Percentiles rank a stretch among this genome's conserved stretches.
phyloP scores from a whole-genome alignment of 2,329 filamentous ascomycete genomes.

The Arachnomyces sp. region DNA sequence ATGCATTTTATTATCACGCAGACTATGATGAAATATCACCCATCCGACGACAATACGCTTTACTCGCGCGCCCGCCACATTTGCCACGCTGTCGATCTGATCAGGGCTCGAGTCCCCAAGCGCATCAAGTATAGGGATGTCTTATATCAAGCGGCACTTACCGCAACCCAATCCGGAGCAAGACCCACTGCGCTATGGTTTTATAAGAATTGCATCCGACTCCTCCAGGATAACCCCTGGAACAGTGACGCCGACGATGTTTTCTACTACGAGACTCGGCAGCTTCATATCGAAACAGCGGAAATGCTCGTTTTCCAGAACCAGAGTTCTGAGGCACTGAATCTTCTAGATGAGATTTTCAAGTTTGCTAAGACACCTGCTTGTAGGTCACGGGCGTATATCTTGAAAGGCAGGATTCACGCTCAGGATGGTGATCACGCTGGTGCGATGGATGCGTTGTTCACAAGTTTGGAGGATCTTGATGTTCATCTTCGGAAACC shows the following conservation, averaged over 20 bases:
- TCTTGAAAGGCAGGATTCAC: slow-evolving; percentile 71
- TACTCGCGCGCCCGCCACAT: slow-evolving; percentile 76
- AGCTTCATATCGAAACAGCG: slow-evolving; percentile 67
- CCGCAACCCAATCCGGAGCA: slow-evolving; percentile 73
- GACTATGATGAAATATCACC: slow-evolving; percentile 64
- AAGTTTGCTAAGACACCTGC: slow-evolving; percentile 59
- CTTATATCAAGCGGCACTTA: slow-evolving; percentile 68
- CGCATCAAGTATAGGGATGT: slow-evolving; percentile 64
- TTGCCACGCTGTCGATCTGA: slow-evolving; percentile 65
- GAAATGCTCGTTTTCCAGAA: slow-evolving; percentile 77
- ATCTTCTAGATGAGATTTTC: slow-evolving; percentile 63
- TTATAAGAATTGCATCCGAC: slow-evolving; percentile 63
- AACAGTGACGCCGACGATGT: slow-evolving; percentile 59
- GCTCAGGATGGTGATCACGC: slow-evolving; percentile 64
- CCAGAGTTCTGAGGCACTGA: slow-evolving; percentile 58
- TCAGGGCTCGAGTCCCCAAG: slow-evolving; percentile 55
- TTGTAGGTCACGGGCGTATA: slow-evolving; percentile 76
- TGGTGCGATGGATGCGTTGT: slow-evolving; percentile 60
- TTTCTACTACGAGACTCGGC: slow-evolving; percentile 77
- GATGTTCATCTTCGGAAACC: slow-evolving; percentile 57
- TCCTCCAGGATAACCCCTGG: slow-evolving; percentile 80
- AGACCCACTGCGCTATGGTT: slow-evolving; percentile 74
- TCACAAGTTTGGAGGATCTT: slow-evolving; percentile 61
- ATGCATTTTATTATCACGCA: slow-evolving; percentile 91
- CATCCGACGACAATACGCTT: slow-evolving; percentile 51